Conservation (phyloP, 2,329 filamentous ascomycete species). For the Domatiomyces globalis region DNA sequence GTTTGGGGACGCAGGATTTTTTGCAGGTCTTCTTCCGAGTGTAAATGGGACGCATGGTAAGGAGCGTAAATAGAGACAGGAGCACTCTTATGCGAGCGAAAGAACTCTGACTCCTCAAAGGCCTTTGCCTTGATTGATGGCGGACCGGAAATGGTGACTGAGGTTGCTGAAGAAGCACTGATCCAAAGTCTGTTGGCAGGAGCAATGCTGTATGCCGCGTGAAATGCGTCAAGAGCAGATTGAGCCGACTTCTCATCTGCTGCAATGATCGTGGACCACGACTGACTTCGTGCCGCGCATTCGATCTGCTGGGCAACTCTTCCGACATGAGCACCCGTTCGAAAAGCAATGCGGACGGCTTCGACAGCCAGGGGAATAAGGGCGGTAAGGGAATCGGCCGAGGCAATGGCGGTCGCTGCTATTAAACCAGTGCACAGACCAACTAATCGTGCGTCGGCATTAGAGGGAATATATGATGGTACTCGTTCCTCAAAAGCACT, state of each 20-base stretch:
- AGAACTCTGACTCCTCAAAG: constrained; percentile 33
- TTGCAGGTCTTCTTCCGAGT: constrained; percentile 36
- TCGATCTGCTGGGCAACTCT: constrained; percentile 27
- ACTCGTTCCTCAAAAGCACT: constrained; percentile 31
- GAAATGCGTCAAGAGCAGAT: constrained; percentile 19
- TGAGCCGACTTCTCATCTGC: constrained; percentile 20
- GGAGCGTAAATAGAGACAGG: constrained; percentile 44
- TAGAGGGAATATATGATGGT: constrained; percentile 26
- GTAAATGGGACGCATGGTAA: constrained; percentile 45
- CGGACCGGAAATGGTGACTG: constrained; percentile 46
- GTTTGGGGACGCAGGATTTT: constrained; percentile 33
- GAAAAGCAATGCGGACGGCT: constrained; percentile 29
- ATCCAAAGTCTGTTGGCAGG: constrained; percentile 41
- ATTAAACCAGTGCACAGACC: constrained; percentile 32
- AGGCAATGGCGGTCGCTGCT: constrained; percentile 28
- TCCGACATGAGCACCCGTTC: constrained; percentile 29
- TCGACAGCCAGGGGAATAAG: constrained; percentile 30
- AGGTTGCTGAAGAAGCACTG: constrained; percentile 45
- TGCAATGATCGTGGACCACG: constrained; percentile 30
- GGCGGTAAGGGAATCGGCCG: constrained; percentile 28
- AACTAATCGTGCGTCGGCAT: constrained; percentile 25
- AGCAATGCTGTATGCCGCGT: constrained; percentile 31
- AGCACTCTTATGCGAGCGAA: constrained; percentile 37
- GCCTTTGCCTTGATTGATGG: constrained; percentile 39
- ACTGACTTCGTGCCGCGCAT: constrained; percentile 19